Percentiles rank a stretch among this genome's conserved stretches.
phyloP scores from a whole-genome alignment of 1,284 basidiomycete genomes.

The Cerrena zonata region DNA sequence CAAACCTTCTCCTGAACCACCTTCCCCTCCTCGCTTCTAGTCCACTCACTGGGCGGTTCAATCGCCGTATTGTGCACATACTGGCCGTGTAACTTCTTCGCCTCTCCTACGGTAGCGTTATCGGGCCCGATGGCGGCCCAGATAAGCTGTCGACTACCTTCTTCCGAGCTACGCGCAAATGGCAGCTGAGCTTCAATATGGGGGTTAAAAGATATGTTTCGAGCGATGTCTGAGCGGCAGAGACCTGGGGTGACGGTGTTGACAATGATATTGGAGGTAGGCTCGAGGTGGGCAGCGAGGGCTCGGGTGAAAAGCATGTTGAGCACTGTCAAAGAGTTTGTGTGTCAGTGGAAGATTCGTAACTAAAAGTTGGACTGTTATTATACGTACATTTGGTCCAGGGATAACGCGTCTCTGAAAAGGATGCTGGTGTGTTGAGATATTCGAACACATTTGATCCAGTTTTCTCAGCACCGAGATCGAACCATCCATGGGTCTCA shows the following conservation, averaged over 20 bases:
- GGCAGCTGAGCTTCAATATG: conserved; percentile 6
- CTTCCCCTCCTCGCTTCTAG: conserved; percentile 37
- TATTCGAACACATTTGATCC: conserved; percentile 21
- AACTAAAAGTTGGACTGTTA: background rate
- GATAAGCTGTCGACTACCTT: conserved; percentile 38
- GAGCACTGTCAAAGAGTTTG: conserved; percentile 34
- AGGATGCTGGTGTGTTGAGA: conserved; percentile 27
- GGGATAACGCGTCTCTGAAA: conserved; percentile 25
- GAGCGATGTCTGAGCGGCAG: conserved; percentile 39
- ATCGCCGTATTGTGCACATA: conserved; percentile 28
- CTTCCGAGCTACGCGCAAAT: conserved; percentile 30
- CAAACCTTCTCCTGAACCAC: conserved; percentile 36
- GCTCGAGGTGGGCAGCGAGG: conserved; percentile 30
- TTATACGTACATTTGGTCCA: conserved; percentile 32
- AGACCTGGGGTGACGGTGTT: conserved; percentile 42
- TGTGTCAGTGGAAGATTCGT: conserved; percentile 10
- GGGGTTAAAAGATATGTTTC: conserved; percentile 15
- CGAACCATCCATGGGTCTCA: conserved; percentile 17
- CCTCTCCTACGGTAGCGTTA: conserved; percentile 11
- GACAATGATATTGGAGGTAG: conserved; percentile 25
- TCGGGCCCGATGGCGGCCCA: conserved; percentile 33
- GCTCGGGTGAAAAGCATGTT: conserved; percentile 39
- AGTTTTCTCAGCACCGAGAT: background rate
- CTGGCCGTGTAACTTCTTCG: conserved; percentile 32
- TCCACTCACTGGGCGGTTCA: conserved; percentile 40